These are phyloP conservation scores for Fusarium clavum DNA, from an alignment of 2,329 filamentous ascomycete species.

Conservation along the genomic window DNA sequence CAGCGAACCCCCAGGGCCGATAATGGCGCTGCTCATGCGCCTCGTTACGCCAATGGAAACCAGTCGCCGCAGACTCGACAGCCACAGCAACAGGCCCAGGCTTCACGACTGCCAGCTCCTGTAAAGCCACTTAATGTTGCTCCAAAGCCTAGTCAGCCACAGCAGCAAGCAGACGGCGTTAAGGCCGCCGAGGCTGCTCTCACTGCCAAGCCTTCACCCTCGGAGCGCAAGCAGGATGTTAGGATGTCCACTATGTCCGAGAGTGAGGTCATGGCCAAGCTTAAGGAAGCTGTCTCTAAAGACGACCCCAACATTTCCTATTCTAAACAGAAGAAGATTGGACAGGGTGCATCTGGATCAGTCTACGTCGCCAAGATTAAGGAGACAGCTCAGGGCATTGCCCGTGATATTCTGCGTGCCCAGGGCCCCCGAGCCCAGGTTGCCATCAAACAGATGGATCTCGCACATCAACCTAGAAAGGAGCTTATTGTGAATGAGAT, in stretches of 20 bases:
- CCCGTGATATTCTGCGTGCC: conserved; percentile 80
- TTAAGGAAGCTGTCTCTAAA: conserved; percentile 94
- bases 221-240: conserved; percentile 87
- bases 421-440: conserved; percentile 89
- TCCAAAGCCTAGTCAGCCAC: conserved; percentile 67
- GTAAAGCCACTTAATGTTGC: conserved; percentile 85
- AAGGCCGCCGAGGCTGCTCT: conserved; percentile 92
- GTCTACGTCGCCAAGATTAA: conserved; percentile 98
- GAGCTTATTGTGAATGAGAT: conserved; percentile 99
- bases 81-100: conserved; percentile 59
- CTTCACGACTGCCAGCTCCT: conserved; percentile 66
- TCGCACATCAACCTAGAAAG: conserved; percentile 95
- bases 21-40: conserved; percentile 60
- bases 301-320: conserved; percentile 95
- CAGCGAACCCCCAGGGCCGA: conserved; percentile 59
- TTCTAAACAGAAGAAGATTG: conserved; percentile 99
- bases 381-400: conserved; percentile 86
- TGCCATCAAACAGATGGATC: conserved; percentile 99
- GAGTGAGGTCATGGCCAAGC: conserved; percentile 94
- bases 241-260: conserved; percentile 99
- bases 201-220: conserved; percentile 79
- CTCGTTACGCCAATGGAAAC: conserved; percentile 68
- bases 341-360: conserved; percentile 96
- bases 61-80: conserved; percentile 63
- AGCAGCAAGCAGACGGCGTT: conserved; percentile 72